Conservation (phyloP, 2,329 filamentous ascomycete genomes). For the Trichoderma asperellum region DNA sequence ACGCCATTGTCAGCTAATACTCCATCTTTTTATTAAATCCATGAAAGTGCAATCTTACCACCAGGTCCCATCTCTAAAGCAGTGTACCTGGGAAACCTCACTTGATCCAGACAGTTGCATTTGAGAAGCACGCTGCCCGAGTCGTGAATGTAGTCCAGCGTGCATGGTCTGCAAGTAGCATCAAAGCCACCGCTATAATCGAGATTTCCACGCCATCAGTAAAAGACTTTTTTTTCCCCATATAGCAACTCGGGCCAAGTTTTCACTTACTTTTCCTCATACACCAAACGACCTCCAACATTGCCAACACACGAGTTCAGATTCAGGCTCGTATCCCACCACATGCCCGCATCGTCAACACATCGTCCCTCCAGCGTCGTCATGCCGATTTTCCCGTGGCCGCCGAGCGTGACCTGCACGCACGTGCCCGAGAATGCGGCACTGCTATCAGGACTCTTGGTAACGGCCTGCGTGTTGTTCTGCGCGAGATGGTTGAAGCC, state of each 20-base stretch:
- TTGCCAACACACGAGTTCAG: constrained; percentile 35
- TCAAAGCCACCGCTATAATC: constrained; percentile 33
- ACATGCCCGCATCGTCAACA: constrained; percentile 29
- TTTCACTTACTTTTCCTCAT: constrained; percentile 31
- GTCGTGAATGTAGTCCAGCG: constrained; percentile 20
- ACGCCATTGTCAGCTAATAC: not conserved
- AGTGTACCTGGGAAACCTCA: constrained; percentile 28
- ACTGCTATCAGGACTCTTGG: not conserved
- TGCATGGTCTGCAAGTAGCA: constrained; percentile 33
- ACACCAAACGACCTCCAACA: constrained; percentile 31
- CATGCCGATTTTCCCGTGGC: constrained; percentile 31
- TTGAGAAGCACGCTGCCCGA: constrained; percentile 28
- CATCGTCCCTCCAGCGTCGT: constrained; percentile 34
- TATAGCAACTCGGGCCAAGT: not conserved
- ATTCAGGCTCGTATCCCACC: constrained; percentile 37
- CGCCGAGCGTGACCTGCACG: constrained; percentile 33
- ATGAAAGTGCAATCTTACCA: constrained; percentile 21
- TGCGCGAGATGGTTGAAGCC: constrained; percentile 21
- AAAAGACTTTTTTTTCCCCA: not conserved
- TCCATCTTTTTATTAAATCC: not conserved
- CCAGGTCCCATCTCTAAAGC: constrained; percentile 29
- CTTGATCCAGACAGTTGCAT: constrained; percentile 33
- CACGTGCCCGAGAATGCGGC: constrained; percentile 30
- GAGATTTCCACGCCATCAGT: not conserved
- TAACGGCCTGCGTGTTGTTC: constrained; percentile 12